Percentiles rank a stretch among this genome's conserved stretches.
Evolutionary conservation across 768 basidiomycete genomes (phyloP).

Genomic region (Megacollybia marginata): DNA sequence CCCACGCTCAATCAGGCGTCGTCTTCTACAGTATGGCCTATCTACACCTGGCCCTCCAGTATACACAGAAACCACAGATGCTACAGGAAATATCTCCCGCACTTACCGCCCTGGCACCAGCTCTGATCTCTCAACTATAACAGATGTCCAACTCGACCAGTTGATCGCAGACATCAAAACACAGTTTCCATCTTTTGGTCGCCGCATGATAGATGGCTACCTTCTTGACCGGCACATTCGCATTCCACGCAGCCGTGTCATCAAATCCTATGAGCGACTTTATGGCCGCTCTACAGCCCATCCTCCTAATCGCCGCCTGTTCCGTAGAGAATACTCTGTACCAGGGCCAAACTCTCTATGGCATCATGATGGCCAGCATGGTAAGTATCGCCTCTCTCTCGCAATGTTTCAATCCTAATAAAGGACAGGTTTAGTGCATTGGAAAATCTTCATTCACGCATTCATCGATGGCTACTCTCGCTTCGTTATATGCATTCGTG

Average conservation of each 20-base stretch:
- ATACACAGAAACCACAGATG: neutral
- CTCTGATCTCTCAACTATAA: constrained; percentile 3
- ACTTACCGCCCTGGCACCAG: neutral
- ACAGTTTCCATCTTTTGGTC: constrained; percentile 8
- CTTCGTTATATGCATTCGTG: constrained; percentile 13
- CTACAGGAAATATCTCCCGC: neutral
- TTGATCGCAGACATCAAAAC: constrained; percentile 2
- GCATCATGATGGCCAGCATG: constrained; percentile 25
- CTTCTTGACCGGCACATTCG: neutral
- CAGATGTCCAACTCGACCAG: constrained; percentile 8
- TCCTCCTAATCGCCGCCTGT: constrained; percentile 6
- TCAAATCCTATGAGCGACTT: neutral
- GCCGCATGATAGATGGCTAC: constrained; percentile 8
- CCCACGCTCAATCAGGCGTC: constrained; percentile 10
- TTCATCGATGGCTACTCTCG: constrained; percentile 24
- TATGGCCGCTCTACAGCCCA: neutral
- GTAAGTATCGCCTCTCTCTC: constrained; percentile 3
- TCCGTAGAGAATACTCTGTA: constrained; percentile 14
- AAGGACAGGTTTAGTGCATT: constrained; percentile 16
- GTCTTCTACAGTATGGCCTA: constrained; percentile 8
- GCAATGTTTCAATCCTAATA: neutral
- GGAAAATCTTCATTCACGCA: constrained; percentile 20
- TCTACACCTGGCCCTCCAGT: constrained; percentile 8
- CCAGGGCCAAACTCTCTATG: constrained; percentile 18
- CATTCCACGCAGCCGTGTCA: constrained; percentile 2